Conservation (phyloP, 108 stramenopile species). For the Pseudonitzschia delicatissima region DNA sequence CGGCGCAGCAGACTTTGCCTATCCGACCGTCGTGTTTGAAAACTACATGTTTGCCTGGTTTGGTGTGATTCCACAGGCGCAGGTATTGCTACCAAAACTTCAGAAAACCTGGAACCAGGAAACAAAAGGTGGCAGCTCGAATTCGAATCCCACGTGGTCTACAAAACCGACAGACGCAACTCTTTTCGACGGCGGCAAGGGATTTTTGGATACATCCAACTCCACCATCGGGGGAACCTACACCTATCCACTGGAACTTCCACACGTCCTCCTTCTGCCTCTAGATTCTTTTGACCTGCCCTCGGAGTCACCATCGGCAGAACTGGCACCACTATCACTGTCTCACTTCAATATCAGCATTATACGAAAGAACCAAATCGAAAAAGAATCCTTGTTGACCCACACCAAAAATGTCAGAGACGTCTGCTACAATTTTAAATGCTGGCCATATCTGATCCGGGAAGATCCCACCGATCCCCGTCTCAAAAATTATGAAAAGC, state of each 20-base stretch:
- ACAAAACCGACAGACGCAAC: background rate
- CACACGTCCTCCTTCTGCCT: background rate
- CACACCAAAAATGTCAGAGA: background rate
- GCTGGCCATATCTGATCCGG: slow-evolving; percentile 1
- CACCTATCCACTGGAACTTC: slow-evolving; percentile 7
- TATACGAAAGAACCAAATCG: background rate
- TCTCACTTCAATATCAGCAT: background rate
- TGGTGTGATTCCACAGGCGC: background rate
- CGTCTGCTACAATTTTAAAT: background rate
- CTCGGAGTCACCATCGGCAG: background rate
- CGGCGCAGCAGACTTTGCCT: background rate
- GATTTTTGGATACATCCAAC: background rate
- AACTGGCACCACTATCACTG: background rate
- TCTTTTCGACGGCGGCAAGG: background rate
- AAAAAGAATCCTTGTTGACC: background rate
- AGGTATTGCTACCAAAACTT: background rate
- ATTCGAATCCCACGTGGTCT: background rate
- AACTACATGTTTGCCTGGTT: slow-evolving; percentile 1
- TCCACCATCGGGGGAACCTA: background rate
- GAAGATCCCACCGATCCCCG: background rate
- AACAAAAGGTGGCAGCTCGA: background rate
- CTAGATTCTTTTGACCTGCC: slow-evolving; percentile 1
- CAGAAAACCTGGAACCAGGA: background rate
- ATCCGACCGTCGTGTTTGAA: slow-evolving; percentile 5
- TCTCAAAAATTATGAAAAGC: too few relatives aligned